Base-by-base conservation (phyloP, 257 asterid species). In the Coffea canephora region DNA sequence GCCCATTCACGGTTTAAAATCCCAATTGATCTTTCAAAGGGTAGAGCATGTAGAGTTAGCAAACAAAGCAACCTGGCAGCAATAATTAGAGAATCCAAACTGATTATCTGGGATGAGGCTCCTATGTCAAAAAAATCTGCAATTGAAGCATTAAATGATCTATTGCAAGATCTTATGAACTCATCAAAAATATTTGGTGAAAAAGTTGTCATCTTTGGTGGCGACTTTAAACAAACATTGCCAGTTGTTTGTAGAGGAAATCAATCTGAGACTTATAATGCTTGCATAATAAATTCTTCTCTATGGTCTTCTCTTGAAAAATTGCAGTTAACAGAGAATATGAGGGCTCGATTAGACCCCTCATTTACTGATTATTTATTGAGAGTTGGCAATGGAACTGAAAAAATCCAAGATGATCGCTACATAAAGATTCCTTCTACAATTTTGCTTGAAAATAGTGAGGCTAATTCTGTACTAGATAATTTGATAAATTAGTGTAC, bases 1-100 rank as follows among this genome's bases (percentile, higher is more conserved):
- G 57, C 74, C 1, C 73, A 78, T 43, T 82, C 83, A 0, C 14
- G 80, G 3, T 78, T 83, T 13, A 83, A 74, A 45, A 74, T 83
- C 0, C 75, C 78, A 0, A 69, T 82, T 0, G 14, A 39, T 23
- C 48, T 21, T 1, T 2, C 25, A 12, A 41, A 45, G 2, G 25
- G 11, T 10, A 6, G 19, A 5, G 13, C 25, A 21, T 82, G 76
- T 18, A 13, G 25, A 6, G 43, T 64, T 3, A 46, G 50, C 0
- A 62, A 50, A 21, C 74, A 70, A 11, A 61, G 39, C 23, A 19
- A 15, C 4, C 25, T 31, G 8, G 75, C 69, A 2, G 16, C 15
- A 14, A 48, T 80, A 6, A 73, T 79, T 7, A 8, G 61, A 0
- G 31, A 21, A 14, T 13, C 34, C 0, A 31, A 36, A 25, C 9